A percentile compares a stretch with the other conserved stretches of the same genome.
These are phyloP conservation scores for Begonia fuchsioides DNA, from an alignment of 306 rosid species.

Conservation along the genomic window DNA sequence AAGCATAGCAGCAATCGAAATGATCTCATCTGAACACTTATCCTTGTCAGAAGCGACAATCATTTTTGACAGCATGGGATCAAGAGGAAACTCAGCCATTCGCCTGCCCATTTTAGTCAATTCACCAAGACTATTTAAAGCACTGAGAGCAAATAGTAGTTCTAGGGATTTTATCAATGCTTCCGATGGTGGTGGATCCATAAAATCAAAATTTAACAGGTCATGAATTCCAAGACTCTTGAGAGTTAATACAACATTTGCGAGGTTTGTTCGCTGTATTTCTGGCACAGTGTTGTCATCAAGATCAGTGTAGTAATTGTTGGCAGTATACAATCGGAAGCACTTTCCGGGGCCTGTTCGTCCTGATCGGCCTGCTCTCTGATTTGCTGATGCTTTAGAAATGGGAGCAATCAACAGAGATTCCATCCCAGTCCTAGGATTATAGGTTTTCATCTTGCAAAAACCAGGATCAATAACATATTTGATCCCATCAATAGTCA, in stretches of 20 bases:
- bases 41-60: constrained; percentile 85
- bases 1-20: constrained; percentile 86
- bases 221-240: constrained; percentile 91
- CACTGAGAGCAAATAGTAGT: constrained; percentile 71
- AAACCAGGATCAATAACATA: constrained; percentile 96
- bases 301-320: constrained; percentile 56
- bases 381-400: constrained; percentile 94
- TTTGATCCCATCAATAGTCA: constrained; percentile 92
- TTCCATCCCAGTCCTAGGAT: constrained; percentile 97
- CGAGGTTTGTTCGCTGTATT: constrained; percentile 83
- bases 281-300: constrained; percentile 90
- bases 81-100: constrained; percentile 97
- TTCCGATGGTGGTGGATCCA: constrained; percentile 98
- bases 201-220: constrained; percentile 68
- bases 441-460: constrained; percentile 57
- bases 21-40: constrained; percentile 77
- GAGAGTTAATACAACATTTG: constrained; percentile 73
- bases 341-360: constrained; percentile 98
- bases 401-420: constrained; percentile 69
- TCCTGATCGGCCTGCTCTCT: constrained; percentile 93
- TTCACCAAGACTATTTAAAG: constrained; percentile 77
- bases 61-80: constrained; percentile 88
- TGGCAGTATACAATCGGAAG: constrained; percentile 70
- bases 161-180: constrained; percentile 87
- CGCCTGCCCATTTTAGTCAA: constrained; percentile 77